phyloP scores from a whole-genome alignment of 495 filamentous ascomycete genomes.

The Acidiella bohemica region DNA sequence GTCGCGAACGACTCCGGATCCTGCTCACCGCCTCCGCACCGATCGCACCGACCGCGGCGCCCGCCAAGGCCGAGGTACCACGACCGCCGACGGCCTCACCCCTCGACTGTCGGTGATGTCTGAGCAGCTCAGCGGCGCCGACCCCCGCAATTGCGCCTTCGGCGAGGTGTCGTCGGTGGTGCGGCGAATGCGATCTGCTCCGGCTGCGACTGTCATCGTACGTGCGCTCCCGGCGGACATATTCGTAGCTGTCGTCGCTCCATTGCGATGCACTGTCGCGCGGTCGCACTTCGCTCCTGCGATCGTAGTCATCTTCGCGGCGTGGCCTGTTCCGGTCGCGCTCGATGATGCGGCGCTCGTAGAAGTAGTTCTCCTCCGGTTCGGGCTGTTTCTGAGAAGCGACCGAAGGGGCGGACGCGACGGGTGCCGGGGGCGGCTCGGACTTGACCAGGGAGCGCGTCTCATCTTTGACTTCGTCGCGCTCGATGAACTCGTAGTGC shows the following conservation, averaged over 20 bases:
- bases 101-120: conserved; percentile 49
- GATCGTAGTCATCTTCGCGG: conserved; percentile 32
- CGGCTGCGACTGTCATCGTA: conserved; percentile 21
- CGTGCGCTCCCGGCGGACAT: conserved; percentile 12
- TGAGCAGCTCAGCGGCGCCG: conserved; percentile 59
- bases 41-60: conserved; percentile 67
- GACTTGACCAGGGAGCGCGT: conserved; percentile 43
- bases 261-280: conserved; percentile 47
- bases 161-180: conserved; percentile 68
- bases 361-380: conserved; percentile 51
- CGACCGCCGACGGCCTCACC: conserved; percentile 47
- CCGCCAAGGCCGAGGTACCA: conserved; percentile 62
- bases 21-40: conserved; percentile 68
- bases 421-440: conserved; percentile 26
- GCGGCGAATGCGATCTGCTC: conserved; percentile 41
- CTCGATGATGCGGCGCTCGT: conserved; percentile 46
- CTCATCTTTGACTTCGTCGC: conserved; percentile 40
- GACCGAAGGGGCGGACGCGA: too few relatives aligned
- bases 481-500: conserved; percentile 54
- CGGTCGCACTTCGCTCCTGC: conserved; percentile 42
- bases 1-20: conserved; percentile 44
- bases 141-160: conserved; percentile 74
- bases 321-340: conserved; percentile 22
- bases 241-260: conserved; percentile 25
- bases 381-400: conserved; percentile 23